A percentile compares a stretch with the other conserved stretches of the same genome.
Conservation (phyloP, 148 eudicot species). For the Nepenthes mirabilis region DNA sequence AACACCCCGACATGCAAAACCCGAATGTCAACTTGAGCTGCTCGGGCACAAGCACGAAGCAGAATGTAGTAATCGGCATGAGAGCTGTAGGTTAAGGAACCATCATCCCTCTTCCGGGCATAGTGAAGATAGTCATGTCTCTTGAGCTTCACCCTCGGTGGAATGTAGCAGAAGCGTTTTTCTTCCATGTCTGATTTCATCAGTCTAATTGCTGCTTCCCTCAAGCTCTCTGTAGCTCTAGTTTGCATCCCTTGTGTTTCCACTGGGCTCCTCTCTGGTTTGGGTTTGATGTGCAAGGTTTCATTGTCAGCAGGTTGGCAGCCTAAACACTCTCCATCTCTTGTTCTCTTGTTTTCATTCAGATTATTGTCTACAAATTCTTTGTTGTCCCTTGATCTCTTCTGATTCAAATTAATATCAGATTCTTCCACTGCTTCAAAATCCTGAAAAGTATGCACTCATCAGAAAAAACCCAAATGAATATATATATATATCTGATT, state of each 20-base stretch:
- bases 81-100: slow-evolving; percentile 41
- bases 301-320: slow-evolving; percentile 11
- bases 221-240: slow-evolving; percentile 6
- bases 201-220: slow-evolving; percentile 27
- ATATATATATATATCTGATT: background rate
- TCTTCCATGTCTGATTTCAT: slow-evolving; percentile 74
- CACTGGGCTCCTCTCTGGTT: background rate
- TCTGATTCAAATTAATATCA: slow-evolving; percentile 12
- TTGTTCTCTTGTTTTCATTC: slow-evolving; percentile 13
- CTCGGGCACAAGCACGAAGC: slow-evolving; percentile 68
- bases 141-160: slow-evolving; percentile 58
- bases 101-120: slow-evolving; percentile 40
- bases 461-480: background rate
- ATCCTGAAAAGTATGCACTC: slow-evolving; percentile 21
- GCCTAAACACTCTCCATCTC: slow-evolving; percentile 10
- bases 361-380: background rate
- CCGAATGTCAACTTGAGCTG: slow-evolving; percentile 56
- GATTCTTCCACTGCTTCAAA: slow-evolving; percentile 14
- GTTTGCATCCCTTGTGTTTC: slow-evolving; percentile 4
- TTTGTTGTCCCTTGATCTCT: slow-evolving; percentile 26
- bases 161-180: slow-evolving; percentile 53
- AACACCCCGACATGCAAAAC: slow-evolving; percentile 56
- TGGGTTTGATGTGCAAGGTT: background rate
- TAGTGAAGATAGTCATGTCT: slow-evolving; percentile 43
- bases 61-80: slow-evolving; percentile 83